Percentiles rank a stretch among this genome's conserved stretches.
These are phyloP conservation scores for Saussurea involucrata DNA, from an alignment of 129 eudicot genomes.

Conservation along the genomic window DNA sequence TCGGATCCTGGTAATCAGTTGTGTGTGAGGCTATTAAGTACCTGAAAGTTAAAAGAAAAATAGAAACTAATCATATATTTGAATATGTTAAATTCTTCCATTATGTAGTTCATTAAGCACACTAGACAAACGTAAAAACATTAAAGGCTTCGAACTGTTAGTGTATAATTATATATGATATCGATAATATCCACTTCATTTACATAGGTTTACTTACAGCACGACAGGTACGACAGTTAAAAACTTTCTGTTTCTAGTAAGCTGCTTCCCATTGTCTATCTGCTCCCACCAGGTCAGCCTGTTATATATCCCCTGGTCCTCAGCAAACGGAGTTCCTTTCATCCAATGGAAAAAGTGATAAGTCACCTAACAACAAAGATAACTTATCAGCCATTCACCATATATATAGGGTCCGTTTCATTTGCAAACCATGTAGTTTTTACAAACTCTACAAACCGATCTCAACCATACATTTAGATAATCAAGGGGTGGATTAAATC, in stretches of 20 bases:
- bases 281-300: conserved; percentile 74
- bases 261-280: conserved; percentile 63
- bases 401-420: too few species aligned
- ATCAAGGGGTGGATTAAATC: too few species aligned
- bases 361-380: conserved; percentile 44
- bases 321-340: conserved; percentile 78
- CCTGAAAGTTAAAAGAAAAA: conserved; percentile 28
- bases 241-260: conserved; percentile 62
- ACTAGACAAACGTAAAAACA: too few species aligned
- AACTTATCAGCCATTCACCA: not conserved
- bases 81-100: not conserved
- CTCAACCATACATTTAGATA: too few species aligned
- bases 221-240: conserved; percentile 70
- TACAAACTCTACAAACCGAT: too few species aligned
- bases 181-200: too few species aligned
- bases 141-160: too few species aligned
- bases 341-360: conserved; percentile 82
- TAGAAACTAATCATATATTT: too few species aligned
- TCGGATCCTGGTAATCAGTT: conserved; percentile 66
- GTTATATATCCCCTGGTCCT: conserved; percentile 77
- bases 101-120: too few species aligned
- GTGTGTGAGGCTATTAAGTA: conserved; percentile 79
- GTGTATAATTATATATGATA: too few species aligned
- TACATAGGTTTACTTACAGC: conserved; percentile 41
- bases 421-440: too few species aligned